phyloP scores from a whole-genome alignment of 306 rosid genomes.

The Begonia fuchsioides region DNA sequence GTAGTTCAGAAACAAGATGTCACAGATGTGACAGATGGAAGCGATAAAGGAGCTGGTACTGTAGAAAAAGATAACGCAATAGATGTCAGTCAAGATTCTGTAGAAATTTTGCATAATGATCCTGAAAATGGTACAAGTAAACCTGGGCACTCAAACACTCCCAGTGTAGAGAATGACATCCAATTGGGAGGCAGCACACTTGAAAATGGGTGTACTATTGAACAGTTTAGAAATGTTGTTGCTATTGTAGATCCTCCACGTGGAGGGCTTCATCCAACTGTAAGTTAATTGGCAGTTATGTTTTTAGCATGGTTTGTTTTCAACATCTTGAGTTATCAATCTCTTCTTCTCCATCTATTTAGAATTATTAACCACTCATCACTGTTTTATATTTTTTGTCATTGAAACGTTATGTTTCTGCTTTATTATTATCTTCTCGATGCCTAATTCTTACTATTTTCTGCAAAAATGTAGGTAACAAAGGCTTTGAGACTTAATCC shows the following conservation, averaged over 20 bases:
- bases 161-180: constrained; percentile 20
- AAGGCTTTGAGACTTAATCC: constrained; percentile 81
- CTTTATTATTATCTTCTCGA: neutral
- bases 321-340: neutral
- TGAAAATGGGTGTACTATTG: constrained; percentile 25
- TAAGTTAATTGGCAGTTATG: constrained; percentile 26
- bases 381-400: too few relatives aligned
- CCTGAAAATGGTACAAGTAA: constrained; percentile 25
- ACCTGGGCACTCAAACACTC: constrained; percentile 25
- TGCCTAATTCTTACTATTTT: constrained; percentile 9
- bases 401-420: too few relatives aligned
- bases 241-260: constrained; percentile 99
- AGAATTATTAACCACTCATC: too few relatives aligned
- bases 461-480: constrained; percentile 50
- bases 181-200: constrained; percentile 22
- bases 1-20: constrained; percentile 33
- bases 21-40: constrained; percentile 16
- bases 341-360: neutral
- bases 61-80: constrained; percentile 12
- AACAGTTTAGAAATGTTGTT: constrained; percentile 62
- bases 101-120: constrained; percentile 21
- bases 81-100: constrained; percentile 12
- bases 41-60: constrained; percentile 14
- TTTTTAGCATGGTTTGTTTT: neutral
- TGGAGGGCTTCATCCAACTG: constrained; percentile 87